These are phyloP conservation scores for Psilocybe azurescens DNA, from an alignment of 768 basidiomycete genomes.

Conservation along the genomic window DNA sequence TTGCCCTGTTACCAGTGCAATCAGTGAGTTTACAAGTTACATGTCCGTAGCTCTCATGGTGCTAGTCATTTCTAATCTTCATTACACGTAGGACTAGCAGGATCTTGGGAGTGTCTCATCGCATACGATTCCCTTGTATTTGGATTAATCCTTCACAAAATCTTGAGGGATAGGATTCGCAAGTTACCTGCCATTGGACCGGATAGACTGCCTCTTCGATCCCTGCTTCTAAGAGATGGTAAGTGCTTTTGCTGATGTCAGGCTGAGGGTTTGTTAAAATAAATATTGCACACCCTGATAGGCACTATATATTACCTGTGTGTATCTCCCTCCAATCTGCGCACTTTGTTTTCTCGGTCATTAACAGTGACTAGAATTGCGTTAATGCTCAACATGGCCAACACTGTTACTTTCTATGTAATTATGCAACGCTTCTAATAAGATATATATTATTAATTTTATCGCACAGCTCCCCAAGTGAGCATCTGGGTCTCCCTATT, in stretches of 20 bases:
- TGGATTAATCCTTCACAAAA: neutral
- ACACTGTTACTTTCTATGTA: constrained; percentile 6
- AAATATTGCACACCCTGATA: neutral
- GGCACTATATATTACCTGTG: neutral
- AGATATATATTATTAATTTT: neutral
- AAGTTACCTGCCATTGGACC: neutral
- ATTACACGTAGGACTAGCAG: neutral
- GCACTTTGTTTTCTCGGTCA: too few species aligned
- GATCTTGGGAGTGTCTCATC: constrained; percentile 5
- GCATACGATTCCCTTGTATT: constrained; percentile 2
- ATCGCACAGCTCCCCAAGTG: neutral
- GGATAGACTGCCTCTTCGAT: neutral
- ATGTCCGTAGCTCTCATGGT: too few species aligned
- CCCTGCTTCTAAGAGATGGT: constrained; percentile 5
- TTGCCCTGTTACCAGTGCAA: neutral
- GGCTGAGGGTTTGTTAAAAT: too few species aligned
- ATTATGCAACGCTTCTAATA: neutral
- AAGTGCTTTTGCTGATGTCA: neutral
- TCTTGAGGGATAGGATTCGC: neutral
- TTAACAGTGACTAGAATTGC: neutral
- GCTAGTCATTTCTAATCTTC: neutral
- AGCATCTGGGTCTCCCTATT: too few species aligned
- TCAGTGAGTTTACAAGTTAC: neutral
- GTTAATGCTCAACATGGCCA: neutral
- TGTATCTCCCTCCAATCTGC: neutral